Base-by-base conservation (phyloP, 169 alveolate genomes). In the Cytauxzoon felis region DNA sequence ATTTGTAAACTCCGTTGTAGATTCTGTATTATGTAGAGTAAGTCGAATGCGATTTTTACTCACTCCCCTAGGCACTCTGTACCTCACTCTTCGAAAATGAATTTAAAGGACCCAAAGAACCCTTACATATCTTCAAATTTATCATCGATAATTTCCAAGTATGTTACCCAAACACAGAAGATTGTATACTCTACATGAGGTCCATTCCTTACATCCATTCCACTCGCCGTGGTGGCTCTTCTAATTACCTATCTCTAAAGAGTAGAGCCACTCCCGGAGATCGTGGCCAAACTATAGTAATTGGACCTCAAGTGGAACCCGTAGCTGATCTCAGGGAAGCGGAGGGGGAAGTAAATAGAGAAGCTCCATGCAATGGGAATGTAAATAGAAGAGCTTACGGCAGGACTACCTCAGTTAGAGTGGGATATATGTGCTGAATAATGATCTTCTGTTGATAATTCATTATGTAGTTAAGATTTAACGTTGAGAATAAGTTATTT, bases 11-110 rank as follows among this genome's bases (percentile, higher is more conserved):
- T 11, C 60, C 27, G 36, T 72, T 13, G 24, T 50, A 0, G 82
- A 72, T 19, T 65, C 73, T 13, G 23, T 34, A 0, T 32, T 72
- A 16, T n/a, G 41, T 13, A 72, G 54, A 60, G 82, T 60, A 5
- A 8, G 27, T 24, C 0, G 24, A 21, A 6, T 30, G 9, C 3
- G 0, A 8, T 3, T 18, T 18, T 3, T 2, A 7, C 24, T n/a
- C 41, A 40, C 2, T 11, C 13, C 1, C 32, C 5, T 58, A 72
- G 82, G 76, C 76, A 13, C 36, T 72, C 23, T 38, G 38, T 1
- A 4, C 43, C 24, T 72, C 82, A 21, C 63, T 56, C 52, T 60
- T 72, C 3, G 78, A 61, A 51, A 72, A 72, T 16, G 49, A 61
- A 41, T 72, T 40, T 50, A 6, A 18, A 6, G 75, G 43, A 18